Evolutionary conservation across 139 green algal genomes (phyloP).

Genomic region (Tetraselmis striata): DNA sequence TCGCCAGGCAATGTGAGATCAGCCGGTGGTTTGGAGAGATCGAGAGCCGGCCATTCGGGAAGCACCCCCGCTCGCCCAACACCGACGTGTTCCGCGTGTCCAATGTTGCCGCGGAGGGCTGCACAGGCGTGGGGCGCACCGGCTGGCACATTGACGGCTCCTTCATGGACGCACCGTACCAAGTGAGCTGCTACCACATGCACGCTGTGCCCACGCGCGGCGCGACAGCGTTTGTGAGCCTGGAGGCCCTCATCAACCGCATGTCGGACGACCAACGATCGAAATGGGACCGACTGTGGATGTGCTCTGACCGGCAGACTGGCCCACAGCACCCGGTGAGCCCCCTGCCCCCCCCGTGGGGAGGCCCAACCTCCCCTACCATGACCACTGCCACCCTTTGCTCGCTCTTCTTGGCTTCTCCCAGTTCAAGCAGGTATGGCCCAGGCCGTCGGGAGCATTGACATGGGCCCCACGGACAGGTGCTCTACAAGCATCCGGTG

Average conservation of each 20-base stretch:
- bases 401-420: too few relatives aligned
- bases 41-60: constrained; percentile 41
- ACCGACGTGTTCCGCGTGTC: constrained; percentile 47
- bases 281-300: constrained; percentile 37
- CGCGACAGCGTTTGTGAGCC: constrained; percentile 32
- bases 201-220: constrained; percentile 12
- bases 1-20: constrained; percentile 34
- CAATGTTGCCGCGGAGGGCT: constrained; percentile 33
- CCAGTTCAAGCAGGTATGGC: too few relatives aligned
- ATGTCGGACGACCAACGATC: constrained; percentile 18
- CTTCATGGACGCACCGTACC: constrained; percentile 41
- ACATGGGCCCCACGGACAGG: too few relatives aligned
- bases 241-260: constrained; percentile 23
- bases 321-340: constrained; percentile 25
- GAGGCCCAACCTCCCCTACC: too few relatives aligned
- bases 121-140: constrained; percentile 42
- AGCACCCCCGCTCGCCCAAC: constrained; percentile 36
- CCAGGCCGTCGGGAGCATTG: too few relatives aligned
- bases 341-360: too few relatives aligned
- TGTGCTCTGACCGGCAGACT: constrained; percentile 31
- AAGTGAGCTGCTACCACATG: constrained; percentile 38
- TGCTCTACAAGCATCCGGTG: constrained; percentile 37
- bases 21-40: constrained; percentile 36
- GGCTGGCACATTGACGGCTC: constrained; percentile 47
- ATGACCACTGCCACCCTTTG: too few relatives aligned